These are phyloP conservation scores for Begonia fuchsioides DNA, from an alignment of 306 rosid genomes.

Conservation along the genomic window DNA sequence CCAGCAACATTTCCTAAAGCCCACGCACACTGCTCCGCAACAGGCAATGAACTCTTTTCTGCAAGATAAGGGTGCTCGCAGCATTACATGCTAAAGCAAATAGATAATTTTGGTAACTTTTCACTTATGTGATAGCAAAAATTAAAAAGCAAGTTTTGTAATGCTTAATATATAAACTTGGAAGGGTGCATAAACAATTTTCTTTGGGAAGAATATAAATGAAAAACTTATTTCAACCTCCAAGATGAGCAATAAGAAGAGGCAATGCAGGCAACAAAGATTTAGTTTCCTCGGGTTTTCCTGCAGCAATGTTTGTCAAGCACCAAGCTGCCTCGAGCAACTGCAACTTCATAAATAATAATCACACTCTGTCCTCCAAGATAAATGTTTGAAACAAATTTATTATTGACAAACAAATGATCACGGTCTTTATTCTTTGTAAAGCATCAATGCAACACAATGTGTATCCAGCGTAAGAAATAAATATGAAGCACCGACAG, in stretches of 20 bases:
- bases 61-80: constrained; percentile 7
- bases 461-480: background rate
- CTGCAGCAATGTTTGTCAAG: constrained; percentile 96
- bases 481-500: background rate
- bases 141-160: no score
- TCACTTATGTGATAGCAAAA: no score
- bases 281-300: constrained; percentile 80
- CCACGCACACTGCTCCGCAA: constrained; percentile 96
- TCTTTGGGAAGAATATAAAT: background rate
- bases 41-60: constrained; percentile 80
- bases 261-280: constrained; percentile 85
- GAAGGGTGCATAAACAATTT: background rate
- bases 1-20: constrained; percentile 95
- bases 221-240: constrained; percentile 47
- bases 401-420: no score
- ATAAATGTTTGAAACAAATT: no score
- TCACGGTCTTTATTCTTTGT: no score
- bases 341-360: constrained; percentile 30
- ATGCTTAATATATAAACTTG: background rate
- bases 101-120: no score
- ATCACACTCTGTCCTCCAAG: no score
- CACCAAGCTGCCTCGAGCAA: constrained; percentile 99
- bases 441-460: no score
- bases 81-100: no score
- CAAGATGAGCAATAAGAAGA: constrained; percentile 85